A percentile compares a stretch with the other conserved stretches of the same genome.
Evolutionary conservation across 495 filamentous ascomycete genomes (phyloP).

Genomic region (Penicillium dipodomyicola): DNA sequence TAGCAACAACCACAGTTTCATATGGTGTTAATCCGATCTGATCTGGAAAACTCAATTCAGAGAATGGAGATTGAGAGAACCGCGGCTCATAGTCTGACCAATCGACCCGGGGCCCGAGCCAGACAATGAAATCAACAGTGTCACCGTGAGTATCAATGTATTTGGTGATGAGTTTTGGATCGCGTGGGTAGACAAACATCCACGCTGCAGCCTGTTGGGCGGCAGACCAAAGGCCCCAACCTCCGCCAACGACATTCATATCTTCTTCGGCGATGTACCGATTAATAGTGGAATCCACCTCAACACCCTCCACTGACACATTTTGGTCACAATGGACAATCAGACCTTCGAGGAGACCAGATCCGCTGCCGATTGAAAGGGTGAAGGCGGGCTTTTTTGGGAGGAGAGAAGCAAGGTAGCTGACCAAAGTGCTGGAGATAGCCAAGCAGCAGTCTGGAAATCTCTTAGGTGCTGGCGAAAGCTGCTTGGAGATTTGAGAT

Average conservation of each 20-base stretch:
- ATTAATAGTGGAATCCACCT: constrained; percentile 45
- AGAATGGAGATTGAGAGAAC: constrained; percentile 24
- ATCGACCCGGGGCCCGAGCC: constrained; percentile 51
- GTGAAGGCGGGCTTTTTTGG: constrained; percentile 40
- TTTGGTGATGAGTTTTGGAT: constrained; percentile 40
- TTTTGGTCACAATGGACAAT: constrained; percentile 28
- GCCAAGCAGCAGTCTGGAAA: constrained; percentile 49
- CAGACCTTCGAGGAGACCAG: constrained; percentile 52
- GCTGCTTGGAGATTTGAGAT: constrained; percentile 20
- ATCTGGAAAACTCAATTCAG: constrained; percentile 23
- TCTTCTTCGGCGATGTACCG: constrained; percentile 44
- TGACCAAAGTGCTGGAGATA: constrained; percentile 44
- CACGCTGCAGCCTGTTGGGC: constrained; percentile 42
- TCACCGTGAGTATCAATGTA: constrained; percentile 39
- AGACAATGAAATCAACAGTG: constrained; percentile 40
- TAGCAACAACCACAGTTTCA: constrained; percentile 34
- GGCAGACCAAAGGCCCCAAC: constrained; percentile 37
- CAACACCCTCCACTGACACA: constrained; percentile 43
- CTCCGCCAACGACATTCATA: constrained; percentile 43
- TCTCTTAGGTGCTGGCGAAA: constrained; percentile 24
- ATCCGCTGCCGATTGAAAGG: constrained; percentile 55
- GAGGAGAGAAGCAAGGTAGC: constrained; percentile 35
- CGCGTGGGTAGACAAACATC: constrained; percentile 59
- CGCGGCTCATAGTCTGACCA: constrained; percentile 43
- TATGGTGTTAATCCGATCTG: constrained; percentile 33